Conservation (phyloP, 1,284 basidiomycete species). For the Fomitopsis betulina region DNA sequence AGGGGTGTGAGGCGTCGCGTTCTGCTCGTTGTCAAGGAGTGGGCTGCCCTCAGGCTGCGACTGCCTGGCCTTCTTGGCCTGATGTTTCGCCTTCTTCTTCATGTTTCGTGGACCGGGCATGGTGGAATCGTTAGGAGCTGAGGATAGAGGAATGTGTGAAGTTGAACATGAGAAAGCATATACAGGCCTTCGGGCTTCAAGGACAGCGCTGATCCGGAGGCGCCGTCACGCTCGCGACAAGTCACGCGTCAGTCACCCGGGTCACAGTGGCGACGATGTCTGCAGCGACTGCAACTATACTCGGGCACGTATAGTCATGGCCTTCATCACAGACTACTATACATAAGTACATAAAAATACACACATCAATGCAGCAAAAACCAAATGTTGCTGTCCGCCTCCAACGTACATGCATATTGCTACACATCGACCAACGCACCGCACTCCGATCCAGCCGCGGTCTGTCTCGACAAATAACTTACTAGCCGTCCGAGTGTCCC, state of each 20-base stretch:
- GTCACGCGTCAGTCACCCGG: slow-evolving; percentile 4
- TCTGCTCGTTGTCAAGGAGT: neutral
- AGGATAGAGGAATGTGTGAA: neutral
- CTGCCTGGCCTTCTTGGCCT: slow-evolving; percentile 25
- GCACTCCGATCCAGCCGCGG: neutral
- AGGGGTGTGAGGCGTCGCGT: neutral
- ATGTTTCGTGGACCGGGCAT: slow-evolving; percentile 48
- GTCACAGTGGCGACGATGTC: slow-evolving; percentile 37
- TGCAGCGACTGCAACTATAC: too few species aligned
- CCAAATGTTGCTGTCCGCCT: neutral
- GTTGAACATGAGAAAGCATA: neutral
- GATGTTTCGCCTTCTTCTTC: slow-evolving; percentile 36
- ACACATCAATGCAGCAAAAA: neutral
- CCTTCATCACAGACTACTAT: neutral
- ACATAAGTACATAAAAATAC: neutral
- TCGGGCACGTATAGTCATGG: neutral
- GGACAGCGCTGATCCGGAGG: neutral
- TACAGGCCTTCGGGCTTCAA: neutral
- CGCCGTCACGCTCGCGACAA: slow-evolving; percentile 6
- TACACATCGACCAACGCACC: neutral
- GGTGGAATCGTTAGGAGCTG: neutral
- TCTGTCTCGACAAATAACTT: neutral
- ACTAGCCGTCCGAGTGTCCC: neutral
- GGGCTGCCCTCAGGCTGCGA: neutral
- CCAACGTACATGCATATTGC: neutral